phyloP scores from a whole-genome alignment of 345 rosid species.

The Alliaria petiolata region DNA sequence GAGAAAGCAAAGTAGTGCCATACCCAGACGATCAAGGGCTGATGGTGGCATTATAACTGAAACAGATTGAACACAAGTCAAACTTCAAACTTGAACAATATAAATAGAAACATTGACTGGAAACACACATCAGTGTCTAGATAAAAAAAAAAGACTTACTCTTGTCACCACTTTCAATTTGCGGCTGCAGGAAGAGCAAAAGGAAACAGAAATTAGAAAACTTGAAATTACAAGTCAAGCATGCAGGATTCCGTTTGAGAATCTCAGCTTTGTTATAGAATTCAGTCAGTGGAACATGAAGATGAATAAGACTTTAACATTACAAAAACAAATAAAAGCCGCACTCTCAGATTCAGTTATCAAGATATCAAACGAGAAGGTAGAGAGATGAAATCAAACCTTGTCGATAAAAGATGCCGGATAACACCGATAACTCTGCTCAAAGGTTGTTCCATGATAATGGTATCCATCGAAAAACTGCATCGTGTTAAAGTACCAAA shows the following conservation, averaged over 20 bases:
- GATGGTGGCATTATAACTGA: conserved; percentile 99
- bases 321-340: background rate
- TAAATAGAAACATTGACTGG: background rate
- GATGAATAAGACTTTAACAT: too few relatives aligned
- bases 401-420: conserved; percentile 98
- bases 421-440: conserved; percentile 92
- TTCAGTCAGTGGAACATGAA: background rate
- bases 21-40: conserved; percentile 96
- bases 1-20: conserved; percentile 22
- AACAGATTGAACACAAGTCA: conserved; percentile 17
- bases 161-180: conserved; percentile 97
- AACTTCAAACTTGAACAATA: conserved; percentile 16
- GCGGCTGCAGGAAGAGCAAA: conserved; percentile 64
- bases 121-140: background rate
- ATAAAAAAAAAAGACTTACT: conserved; percentile 59
- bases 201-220: conserved; percentile 18
- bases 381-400: conserved; percentile 45
- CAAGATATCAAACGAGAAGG: background rate
- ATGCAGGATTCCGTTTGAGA: too few relatives aligned
- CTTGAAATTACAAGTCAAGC: background rate
- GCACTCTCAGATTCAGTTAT: too few relatives aligned
- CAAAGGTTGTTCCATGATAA: conserved; percentile 93
- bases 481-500: background rate
- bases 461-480: conserved; percentile 89
- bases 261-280: background rate